Percentiles rank a stretch among this genome's conserved stretches.
phyloP scores from a whole-genome alignment of 805 yeast species.

The Barnettozyma sucrosica region DNA sequence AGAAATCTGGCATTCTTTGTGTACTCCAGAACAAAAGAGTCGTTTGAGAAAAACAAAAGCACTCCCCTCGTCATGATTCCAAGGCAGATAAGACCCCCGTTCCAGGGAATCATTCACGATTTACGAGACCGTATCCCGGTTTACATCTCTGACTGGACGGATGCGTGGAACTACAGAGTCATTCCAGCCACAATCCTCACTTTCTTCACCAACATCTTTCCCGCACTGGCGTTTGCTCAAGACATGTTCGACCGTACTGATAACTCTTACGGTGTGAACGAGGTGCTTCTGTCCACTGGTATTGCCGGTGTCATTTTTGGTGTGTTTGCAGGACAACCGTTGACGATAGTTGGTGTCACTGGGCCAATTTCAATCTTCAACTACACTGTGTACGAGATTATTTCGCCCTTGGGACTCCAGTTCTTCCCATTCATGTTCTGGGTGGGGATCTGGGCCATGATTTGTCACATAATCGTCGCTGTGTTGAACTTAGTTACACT shows the following conservation, averaged over 20 bases:
- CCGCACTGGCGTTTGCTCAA: constrained; percentile 94
- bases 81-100: constrained; percentile 1
- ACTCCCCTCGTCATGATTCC: background rate
- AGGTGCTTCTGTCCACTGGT: constrained; percentile 76
- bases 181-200: constrained; percentile 79
- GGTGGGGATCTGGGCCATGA: constrained; percentile 89
- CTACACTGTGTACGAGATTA: constrained; percentile 77
- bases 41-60: no score
- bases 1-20: no score
- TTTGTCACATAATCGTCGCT: constrained; percentile 71
- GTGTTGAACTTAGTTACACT: constrained; percentile 60
- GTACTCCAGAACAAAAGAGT: no score
- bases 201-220: constrained; percentile 84
- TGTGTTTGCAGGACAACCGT: constrained; percentile 79
- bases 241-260: constrained; percentile 93
- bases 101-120: constrained; percentile 31
- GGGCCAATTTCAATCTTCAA: constrained; percentile 93
- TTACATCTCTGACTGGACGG: constrained; percentile 74
- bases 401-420: constrained; percentile 42
- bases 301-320: constrained; percentile 90
- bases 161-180: constrained; percentile 81
- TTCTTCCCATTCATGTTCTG: constrained; percentile 90
- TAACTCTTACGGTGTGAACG: constrained; percentile 87
- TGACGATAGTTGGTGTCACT: constrained; percentile 94
- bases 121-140: constrained; percentile 44